A percentile compares a stretch with the other conserved stretches of the same genome.
Conservation (phyloP, 2,329 filamentous ascomycete genomes). For the Phoma herbarum region DNA sequence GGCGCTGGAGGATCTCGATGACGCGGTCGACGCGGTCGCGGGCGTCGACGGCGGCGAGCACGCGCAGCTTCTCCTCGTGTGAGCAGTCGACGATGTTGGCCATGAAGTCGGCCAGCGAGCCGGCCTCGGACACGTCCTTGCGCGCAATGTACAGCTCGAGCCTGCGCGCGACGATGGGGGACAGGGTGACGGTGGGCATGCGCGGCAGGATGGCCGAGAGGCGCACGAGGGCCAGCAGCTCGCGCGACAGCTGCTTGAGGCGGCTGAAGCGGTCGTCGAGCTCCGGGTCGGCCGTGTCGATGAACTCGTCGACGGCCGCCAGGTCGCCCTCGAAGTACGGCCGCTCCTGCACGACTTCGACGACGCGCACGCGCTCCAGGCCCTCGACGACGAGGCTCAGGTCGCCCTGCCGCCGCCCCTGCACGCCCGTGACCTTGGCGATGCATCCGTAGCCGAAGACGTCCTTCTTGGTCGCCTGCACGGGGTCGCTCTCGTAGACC, state of each 20-base stretch:
- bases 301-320: constrained; percentile 73
- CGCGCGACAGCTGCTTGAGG: constrained; percentile 83
- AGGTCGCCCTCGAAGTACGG: constrained; percentile 89
- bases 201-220: constrained; percentile 85
- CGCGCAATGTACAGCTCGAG: constrained; percentile 87
- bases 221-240: constrained; percentile 84
- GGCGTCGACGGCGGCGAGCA: constrained; percentile 82
- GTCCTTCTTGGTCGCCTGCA: constrained; percentile 62
- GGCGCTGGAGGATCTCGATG: constrained; percentile 82
- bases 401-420: constrained; percentile 62
- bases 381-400: constrained; percentile 89
- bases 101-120: constrained; percentile 93
- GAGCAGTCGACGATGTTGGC: constrained; percentile 87
- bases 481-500: constrained; percentile 60
- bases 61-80: constrained; percentile 88
- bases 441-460: constrained; percentile 85
- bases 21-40: constrained; percentile 82
- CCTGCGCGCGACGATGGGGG: constrained; percentile 83
- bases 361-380: constrained; percentile 76
- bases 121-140: constrained; percentile 83
- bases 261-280: constrained; percentile 77
- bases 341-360: constrained; percentile 76
- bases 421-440: constrained; percentile 59
- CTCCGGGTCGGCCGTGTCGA: constrained; percentile 53
- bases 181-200: constrained; percentile 71